These are phyloP conservation scores for Tieghemostelium lacteum DNA, from an alignment of 78 protist genomes.

Conservation along the genomic window DNA sequence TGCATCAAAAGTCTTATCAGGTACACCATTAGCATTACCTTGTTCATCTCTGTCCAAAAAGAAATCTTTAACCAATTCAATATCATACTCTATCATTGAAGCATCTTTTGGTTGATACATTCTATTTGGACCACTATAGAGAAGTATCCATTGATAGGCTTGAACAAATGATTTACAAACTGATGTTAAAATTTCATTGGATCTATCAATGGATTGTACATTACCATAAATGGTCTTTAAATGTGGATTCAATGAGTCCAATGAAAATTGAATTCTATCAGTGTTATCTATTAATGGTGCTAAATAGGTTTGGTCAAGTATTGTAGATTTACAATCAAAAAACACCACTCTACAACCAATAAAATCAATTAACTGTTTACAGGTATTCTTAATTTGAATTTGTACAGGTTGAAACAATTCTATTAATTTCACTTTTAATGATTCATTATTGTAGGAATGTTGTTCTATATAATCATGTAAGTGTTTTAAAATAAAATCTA, in stretches of 20 bases:
- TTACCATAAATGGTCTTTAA: conserved; percentile 17
- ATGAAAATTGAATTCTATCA: conserved; percentile 5
- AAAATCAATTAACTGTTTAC: conserved; percentile 11
- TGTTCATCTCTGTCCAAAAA: conserved; percentile 72
- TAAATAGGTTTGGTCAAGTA: background rate
- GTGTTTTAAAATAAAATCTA: conserved; percentile 37
- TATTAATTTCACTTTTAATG: conserved; percentile 3
- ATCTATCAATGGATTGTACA: conserved; percentile 18
- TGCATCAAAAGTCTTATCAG: conserved; percentile 14
- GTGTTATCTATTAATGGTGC: background rate
- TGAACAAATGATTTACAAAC: conserved; percentile 57
- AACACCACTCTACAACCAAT: conserved; percentile 63
- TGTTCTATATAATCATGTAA: conserved; percentile 24
- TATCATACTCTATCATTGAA: conserved; percentile 31
- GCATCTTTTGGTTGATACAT: conserved; percentile 39
- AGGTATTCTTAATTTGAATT: background rate
- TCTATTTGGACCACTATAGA: conserved; percentile 56
- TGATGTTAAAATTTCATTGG: conserved; percentile 41
- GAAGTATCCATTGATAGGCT: background rate
- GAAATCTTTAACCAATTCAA: conserved; percentile 52
- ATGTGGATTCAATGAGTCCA: conserved; percentile 42
- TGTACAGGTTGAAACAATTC: conserved; percentile 22
- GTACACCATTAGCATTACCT: conserved; percentile 46
- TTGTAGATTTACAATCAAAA: conserved; percentile 9
- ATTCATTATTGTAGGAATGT: conserved; percentile 4